phyloP scores from a whole-genome alignment of 495 filamentous ascomycete species.

The Aspergillus homomorphus region DNA sequence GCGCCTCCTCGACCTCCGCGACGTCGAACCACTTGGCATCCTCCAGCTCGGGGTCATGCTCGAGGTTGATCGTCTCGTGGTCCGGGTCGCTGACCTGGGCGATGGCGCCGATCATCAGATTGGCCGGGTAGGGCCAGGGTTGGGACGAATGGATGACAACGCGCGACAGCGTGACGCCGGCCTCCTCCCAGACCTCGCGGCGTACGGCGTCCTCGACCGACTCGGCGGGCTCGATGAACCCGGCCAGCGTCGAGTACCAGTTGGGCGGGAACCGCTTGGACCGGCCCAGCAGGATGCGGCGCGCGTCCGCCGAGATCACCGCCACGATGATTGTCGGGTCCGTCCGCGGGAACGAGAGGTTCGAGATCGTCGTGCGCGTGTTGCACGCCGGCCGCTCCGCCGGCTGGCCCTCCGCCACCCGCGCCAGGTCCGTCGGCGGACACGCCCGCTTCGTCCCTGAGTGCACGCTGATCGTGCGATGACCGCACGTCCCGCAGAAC shows the following conservation, averaged over 20 bases:
- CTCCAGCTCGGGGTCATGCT: slow-evolving; percentile 87
- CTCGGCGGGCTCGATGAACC: slow-evolving; percentile 94
- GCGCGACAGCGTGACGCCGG: slow-evolving; percentile 76
- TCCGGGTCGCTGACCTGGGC: slow-evolving; percentile 73
- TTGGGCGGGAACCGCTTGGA: slow-evolving; percentile 75
- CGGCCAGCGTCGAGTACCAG: slow-evolving; percentile 89
- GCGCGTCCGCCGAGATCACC: slow-evolving; percentile 70
- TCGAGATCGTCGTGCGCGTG: slow-evolving; percentile 64
- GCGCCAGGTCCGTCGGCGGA: slow-evolving; percentile 68
- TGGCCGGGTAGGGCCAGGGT: slow-evolving; percentile 87
- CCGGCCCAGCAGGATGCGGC: slow-evolving; percentile 78
- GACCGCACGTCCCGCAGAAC: slow-evolving; percentile 86
- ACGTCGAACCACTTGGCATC: slow-evolving; percentile 82
- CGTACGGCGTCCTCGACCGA: slow-evolving; percentile 92
- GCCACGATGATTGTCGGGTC: slow-evolving; percentile 97
- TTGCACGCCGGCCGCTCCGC: slow-evolving; percentile 64
- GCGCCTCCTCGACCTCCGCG: slow-evolving; percentile 55
- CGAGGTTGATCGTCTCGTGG: slow-evolving; percentile 76
- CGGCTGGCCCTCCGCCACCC: slow-evolving; percentile 31
- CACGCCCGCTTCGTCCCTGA: slow-evolving; percentile 89
- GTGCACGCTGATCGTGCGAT: slow-evolving; percentile 79
- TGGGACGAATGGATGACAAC: slow-evolving; percentile 92
- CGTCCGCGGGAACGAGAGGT: slow-evolving; percentile 88
- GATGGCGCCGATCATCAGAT: slow-evolving; percentile 91
- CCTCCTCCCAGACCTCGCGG: slow-evolving; percentile 94